Base-by-base conservation (phyloP, 208 protist species). In the Acanthamoeba quina region DNA sequence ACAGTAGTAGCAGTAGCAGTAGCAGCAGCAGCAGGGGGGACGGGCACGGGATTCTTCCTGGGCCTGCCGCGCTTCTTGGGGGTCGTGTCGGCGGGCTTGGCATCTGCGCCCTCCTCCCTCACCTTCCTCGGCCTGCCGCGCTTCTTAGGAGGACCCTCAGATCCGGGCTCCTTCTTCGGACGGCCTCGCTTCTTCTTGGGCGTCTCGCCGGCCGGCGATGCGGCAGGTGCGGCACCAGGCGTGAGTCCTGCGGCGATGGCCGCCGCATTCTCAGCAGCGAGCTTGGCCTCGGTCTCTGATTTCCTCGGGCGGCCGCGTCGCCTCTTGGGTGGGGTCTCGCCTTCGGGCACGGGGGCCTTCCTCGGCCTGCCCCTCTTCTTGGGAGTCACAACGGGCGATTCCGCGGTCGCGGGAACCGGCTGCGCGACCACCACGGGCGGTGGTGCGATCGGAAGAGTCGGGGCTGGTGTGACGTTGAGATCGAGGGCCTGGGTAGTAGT, bases 291-390 rank as follows among this genome's bases (percentile, higher is more conserved):
- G 19, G 78, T 62, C 52, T 86, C 78, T 4, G 78, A 56, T 41
- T 86, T 86, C 49, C 78, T 54, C 21, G 78, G 78, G 52, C 78
- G 78, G n/a, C 78, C 78, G 29, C 78, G 78, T 41, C 78, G 11
- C 10, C 78, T n/a, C 78, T 86, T 86, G 78, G 78, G 78, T 11
- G 78, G 78, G 10, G 78, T 49, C 47, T 86, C 78, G 78, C 78
- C 78, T 37, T 86, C 78, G 29, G 78, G 78, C 37, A 76, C 85
- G 41, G 85, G 56, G 7, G 31, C 44, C 85, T 91, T 91, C 64
- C 85, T 91, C 26, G 85, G 85, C 52, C 85, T 31, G 15, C 85
- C 85, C n/a, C 85, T 91, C 64, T 74, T 91, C 85, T 91, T 91
- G 78, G 78, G 78, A 37, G 78, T 86, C 7, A 21, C 31, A 1